Conservation (phyloP, 176 grass and related monocot genomes). For the Phyllostachys edulis region DNA sequence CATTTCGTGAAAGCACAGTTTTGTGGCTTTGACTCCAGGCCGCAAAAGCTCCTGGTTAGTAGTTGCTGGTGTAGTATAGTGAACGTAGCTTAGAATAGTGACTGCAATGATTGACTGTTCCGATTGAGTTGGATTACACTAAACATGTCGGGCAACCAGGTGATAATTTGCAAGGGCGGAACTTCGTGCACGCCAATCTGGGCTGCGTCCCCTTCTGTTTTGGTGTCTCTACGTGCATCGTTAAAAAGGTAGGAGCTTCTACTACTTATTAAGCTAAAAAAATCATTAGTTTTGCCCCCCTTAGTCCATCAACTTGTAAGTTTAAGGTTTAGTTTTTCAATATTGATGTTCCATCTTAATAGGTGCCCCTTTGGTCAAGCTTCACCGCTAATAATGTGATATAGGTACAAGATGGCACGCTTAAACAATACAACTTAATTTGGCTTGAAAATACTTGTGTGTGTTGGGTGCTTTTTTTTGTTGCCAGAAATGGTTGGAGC, state of each 20-base stretch:
- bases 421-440: neutral
- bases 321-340: too few species aligned
- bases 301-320: too few species aligned
- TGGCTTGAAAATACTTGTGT: neutral
- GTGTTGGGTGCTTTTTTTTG: neutral
- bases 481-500: neutral
- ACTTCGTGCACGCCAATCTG: too few species aligned
- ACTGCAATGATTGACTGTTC: slow-evolving; percentile 22
- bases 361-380: too few species aligned
- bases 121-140: slow-evolving; percentile 10
- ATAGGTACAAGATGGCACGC: neutral
- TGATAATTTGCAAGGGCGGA: neutral
- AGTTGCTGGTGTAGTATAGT: neutral
- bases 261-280: too few species aligned
- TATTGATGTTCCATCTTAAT: too few species aligned
- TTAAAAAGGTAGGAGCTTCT: too few species aligned
- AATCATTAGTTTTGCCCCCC: too few species aligned
- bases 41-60: neutral
- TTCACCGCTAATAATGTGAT: neutral
- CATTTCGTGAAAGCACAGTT: neutral
- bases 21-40: too few species aligned
- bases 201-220: too few species aligned
- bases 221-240: too few species aligned
- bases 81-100: neutral
- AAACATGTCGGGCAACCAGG: slow-evolving; percentile 41